A percentile compares a stretch with the other conserved stretches of the same genome.
phyloP scores from a whole-genome alignment of 345 rosid species.

The Streptanthus diversifolius region DNA sequence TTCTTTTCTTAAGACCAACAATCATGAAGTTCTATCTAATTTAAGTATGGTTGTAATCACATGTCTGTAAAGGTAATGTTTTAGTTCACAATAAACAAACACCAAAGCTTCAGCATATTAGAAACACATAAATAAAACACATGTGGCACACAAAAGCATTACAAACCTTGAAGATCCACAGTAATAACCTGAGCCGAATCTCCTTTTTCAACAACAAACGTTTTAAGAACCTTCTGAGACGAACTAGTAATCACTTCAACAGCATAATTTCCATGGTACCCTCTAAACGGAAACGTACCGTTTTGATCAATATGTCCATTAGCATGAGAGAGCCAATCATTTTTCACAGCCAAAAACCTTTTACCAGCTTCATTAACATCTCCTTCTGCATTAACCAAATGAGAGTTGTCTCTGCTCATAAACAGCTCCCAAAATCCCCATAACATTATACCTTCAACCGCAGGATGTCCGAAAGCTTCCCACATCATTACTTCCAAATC shows the following conservation, averaged over 20 bases:
- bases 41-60: too few species aligned
- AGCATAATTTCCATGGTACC: conserved; percentile 70
- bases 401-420: conserved; percentile 69
- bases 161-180: conserved; percentile 35
- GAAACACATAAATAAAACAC: not conserved
- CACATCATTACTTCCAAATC: conserved; percentile 90
- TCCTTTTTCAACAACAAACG: conserved; percentile 67
- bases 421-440: conserved; percentile 99
- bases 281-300: conserved; percentile 64
- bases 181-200: conserved; percentile 33
- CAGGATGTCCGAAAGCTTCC: conserved; percentile 86
- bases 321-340: conserved; percentile 62
- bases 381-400: conserved; percentile 85
- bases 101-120: not conserved
- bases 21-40: too few species aligned
- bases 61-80: not conserved
- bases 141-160: not conserved
- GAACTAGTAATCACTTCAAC: conserved; percentile 47
- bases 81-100: not conserved
- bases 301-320: conserved; percentile 54
- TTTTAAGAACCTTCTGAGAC: conserved; percentile 41
- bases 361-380: conserved; percentile 79
- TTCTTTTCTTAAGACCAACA: too few species aligned
- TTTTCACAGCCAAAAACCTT: conserved; percentile 56
- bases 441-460: conserved; percentile 83